Percentiles rank a stretch among this genome's conserved stretches.
phyloP scores from a whole-genome alignment of 805 yeast species.

The Saccharomycopsis fibuligera region DNA sequence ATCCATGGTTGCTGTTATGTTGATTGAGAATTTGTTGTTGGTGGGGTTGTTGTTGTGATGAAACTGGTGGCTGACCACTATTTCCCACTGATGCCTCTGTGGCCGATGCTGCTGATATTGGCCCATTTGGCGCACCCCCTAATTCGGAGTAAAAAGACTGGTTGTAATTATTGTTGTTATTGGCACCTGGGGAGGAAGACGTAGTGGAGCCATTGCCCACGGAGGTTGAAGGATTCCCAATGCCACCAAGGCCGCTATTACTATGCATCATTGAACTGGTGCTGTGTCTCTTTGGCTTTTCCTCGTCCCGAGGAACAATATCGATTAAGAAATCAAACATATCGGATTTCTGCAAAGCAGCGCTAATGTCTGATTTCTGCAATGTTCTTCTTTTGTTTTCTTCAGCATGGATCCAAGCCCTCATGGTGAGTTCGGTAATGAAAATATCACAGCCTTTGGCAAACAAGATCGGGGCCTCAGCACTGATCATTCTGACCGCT shows the following conservation, averaged over 20 bases:
- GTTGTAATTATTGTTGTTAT: background rate
- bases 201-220: no score
- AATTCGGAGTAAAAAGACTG: background rate
- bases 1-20: no score
- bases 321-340: conserved; percentile 97
- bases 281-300: conserved; percentile 33
- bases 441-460: conserved; percentile 98
- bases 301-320: conserved; percentile 88
- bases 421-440: conserved; percentile 93
- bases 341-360: conserved; percentile 88
- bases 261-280: background rate
- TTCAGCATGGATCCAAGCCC: conserved; percentile 99
- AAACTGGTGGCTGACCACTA: no score
- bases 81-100: background rate
- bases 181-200: background rate
- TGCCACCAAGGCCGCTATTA: no score
- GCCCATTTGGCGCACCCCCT: background rate
- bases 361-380: conserved; percentile 91
- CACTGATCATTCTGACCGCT: conserved; percentile 94
- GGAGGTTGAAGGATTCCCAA: no score
- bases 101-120: background rate
- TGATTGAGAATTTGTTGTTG: no score
- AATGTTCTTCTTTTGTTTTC: conserved; percentile 91
- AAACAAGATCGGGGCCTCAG: conserved; percentile 95
- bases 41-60: no score